phyloP scores from a whole-genome alignment of 1,139 yeast genomes.

The Blastobotrys proliferans region DNA sequence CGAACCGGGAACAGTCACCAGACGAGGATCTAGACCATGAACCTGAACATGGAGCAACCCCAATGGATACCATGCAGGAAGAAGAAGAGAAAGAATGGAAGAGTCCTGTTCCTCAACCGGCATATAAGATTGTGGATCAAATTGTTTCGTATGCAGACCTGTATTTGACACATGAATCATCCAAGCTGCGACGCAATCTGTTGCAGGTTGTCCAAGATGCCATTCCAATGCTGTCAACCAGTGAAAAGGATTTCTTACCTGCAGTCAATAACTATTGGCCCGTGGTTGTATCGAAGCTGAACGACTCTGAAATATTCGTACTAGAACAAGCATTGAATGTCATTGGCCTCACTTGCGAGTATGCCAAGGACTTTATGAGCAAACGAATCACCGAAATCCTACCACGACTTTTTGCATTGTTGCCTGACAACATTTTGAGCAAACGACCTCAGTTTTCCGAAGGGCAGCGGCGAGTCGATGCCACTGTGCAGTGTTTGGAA shows the following conservation, averaged over 20 bases:
- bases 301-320: constrained; percentile 33
- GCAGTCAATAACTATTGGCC: constrained; percentile 72
- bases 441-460: constrained; percentile 25
- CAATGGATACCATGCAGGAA: constrained; percentile 29
- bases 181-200: constrained; percentile 51
- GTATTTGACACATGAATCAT: constrained; percentile 65
- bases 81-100: constrained; percentile 47
- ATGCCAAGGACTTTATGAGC: constrained; percentile 49
- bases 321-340: constrained; percentile 41
- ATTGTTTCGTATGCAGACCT: constrained; percentile 68
- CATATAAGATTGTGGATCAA: constrained; percentile 56
- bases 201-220: constrained; percentile 48
- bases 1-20: neutral
- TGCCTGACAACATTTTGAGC: constrained; percentile 15
- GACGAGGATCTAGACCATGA: constrained; percentile 25
- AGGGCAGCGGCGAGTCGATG: constrained; percentile 23
- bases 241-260: constrained; percentile 58
- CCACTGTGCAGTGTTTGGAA: constrained; percentile 23
- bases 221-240: constrained; percentile 62
- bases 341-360: constrained; percentile 38
- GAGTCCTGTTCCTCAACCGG: constrained; percentile 56
- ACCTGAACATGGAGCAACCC: constrained; percentile 35
- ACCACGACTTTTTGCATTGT: constrained; percentile 28
- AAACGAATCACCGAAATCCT: constrained; percentile 47
- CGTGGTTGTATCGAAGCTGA: constrained; percentile 32